A percentile compares a stretch with the other conserved stretches of the same genome.
Evolutionary conservation across 2,329 filamentous ascomycete genomes (phyloP).

Genomic region (Cladosporium sp.): DNA sequence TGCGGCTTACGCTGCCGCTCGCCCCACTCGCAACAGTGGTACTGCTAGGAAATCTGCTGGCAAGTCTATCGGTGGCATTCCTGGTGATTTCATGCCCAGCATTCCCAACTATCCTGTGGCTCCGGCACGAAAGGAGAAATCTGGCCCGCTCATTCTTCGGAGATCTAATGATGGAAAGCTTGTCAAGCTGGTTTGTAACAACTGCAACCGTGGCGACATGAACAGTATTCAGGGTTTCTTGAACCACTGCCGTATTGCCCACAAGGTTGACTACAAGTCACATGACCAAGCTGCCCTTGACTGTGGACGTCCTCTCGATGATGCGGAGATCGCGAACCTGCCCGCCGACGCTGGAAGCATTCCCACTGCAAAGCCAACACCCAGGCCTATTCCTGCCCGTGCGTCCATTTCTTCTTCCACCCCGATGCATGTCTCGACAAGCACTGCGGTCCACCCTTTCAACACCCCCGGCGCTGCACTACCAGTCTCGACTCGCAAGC

Average conservation of each 20-base stretch:
- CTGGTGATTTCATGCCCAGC: slow-evolving; percentile 42
- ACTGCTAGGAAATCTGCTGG: slow-evolving; percentile 48
- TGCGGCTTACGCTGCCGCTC: slow-evolving; percentile 53
- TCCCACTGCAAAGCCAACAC: slow-evolving; percentile 8
- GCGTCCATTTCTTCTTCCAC: neutral
- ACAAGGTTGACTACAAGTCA: slow-evolving; percentile 88
- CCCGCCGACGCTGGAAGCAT: slow-evolving; percentile 24
- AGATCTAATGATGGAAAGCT: slow-evolving; percentile 75
- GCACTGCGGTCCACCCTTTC: slow-evolving; percentile 27
- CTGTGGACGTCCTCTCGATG: slow-evolving; percentile 77
- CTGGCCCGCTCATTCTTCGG: slow-evolving; percentile 76
- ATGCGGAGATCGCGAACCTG: slow-evolving; percentile 48
- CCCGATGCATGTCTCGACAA: neutral
- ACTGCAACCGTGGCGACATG: slow-evolving; percentile 87
- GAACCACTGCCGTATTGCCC: slow-evolving; percentile 96
- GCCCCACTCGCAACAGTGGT: slow-evolving; percentile 73
- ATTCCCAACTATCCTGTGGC: slow-evolving; percentile 69
- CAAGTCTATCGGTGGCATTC: slow-evolving; percentile 59
- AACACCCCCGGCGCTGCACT: slow-evolving; percentile 20
- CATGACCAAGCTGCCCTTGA: slow-evolving; percentile 90
- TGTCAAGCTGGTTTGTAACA: slow-evolving; percentile 82
- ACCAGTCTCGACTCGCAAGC: slow-evolving; percentile 14
- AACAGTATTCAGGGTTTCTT: slow-evolving; percentile 98
- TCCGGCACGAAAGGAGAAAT: slow-evolving; percentile 63
- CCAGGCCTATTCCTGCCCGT: neutral